Evolutionary conservation across 805 yeast species (phyloP).

Genomic region (Wickerhamiella nectarea): DNA sequence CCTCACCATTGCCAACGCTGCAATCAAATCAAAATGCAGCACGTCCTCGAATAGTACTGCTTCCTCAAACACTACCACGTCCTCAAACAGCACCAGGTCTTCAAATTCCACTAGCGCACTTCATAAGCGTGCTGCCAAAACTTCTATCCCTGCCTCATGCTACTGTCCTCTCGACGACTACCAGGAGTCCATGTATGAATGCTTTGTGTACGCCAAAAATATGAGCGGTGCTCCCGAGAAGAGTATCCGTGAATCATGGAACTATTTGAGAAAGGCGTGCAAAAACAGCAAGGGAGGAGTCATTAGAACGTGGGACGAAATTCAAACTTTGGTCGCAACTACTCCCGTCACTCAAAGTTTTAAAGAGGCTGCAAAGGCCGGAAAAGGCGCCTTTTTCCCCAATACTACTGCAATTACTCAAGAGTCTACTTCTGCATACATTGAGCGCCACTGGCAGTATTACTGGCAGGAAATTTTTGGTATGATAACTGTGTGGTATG

Average conservation of each 20-base stretch:
- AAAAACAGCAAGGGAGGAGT: not conserved
- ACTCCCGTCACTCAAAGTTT: not conserved
- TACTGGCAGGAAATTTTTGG: not conserved
- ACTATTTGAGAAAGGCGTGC: not conserved
- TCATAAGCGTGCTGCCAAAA: not conserved
- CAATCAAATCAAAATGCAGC: not conserved
- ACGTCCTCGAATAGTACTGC: not conserved
- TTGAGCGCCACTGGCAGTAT: not conserved
- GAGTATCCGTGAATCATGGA: slow-evolving; percentile 5
- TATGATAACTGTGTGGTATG: slow-evolving; percentile 1
- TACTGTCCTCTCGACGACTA: not conserved
- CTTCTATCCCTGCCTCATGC: not conserved
- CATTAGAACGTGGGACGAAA: not conserved
- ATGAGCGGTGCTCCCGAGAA: not conserved
- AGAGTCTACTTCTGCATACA: not conserved
- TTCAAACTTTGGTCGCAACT: not conserved
- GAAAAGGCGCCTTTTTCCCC: not conserved
- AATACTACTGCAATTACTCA: not conserved
- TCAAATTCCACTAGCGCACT: too few species aligned
- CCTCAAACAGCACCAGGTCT: too few species aligned
- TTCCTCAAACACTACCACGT: too few species aligned
- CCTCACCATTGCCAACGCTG: not conserved
- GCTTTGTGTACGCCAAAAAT: not conserved
- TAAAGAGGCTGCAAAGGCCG: not conserved
- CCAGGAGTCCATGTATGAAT: not conserved